Percentiles rank a stretch among this genome's conserved stretches.
These are phyloP conservation scores for Coemansia sp. DNA, from an alignment of 192 early-diverging fungal species.

Conservation along the genomic window DNA sequence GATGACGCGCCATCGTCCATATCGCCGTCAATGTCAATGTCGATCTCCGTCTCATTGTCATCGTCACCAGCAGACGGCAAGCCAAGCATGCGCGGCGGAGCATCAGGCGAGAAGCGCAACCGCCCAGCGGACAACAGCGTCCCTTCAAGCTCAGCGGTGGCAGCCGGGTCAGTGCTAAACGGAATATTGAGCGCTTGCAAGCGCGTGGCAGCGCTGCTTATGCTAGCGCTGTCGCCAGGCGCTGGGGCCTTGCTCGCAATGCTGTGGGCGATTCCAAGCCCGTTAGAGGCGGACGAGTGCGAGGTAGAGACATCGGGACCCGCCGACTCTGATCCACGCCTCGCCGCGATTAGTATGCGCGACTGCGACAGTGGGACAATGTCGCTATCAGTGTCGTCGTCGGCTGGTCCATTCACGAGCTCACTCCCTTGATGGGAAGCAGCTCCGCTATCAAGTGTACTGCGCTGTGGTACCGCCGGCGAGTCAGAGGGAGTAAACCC, in stretches of 20 bases:
- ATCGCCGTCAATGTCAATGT: background rate
- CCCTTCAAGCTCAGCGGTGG: conserved; percentile 3
- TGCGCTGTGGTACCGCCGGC: conserved; percentile 37
- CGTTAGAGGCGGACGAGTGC: background rate
- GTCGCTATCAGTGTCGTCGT: conserved; percentile 45
- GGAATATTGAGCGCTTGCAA: conserved; percentile 3
- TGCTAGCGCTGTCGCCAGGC: background rate
- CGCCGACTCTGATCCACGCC: background rate
- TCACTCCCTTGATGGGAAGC: background rate
- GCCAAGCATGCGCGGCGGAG: conserved; percentile 1
- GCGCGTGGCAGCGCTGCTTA: conserved; percentile 1
- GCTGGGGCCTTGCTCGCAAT: background rate
- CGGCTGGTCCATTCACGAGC: background rate
- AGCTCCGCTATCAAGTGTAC: conserved; percentile 2
- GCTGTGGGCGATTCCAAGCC: conserved; percentile 6
- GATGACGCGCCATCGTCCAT: background rate
- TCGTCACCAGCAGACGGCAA: conserved; percentile 3
- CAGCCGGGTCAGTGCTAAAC: conserved; percentile 1
- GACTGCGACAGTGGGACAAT: conserved; percentile 45
- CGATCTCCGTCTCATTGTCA: background rate
- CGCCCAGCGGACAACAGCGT: conserved; percentile 8
- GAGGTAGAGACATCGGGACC: background rate
- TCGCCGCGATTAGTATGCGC: conserved; percentile 21
- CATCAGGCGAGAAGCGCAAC: conserved; percentile 36
- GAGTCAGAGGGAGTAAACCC: conserved; percentile 26